phyloP scores from a whole-genome alignment of 768 basidiomycete species.

The Myochromella boudieri region DNA sequence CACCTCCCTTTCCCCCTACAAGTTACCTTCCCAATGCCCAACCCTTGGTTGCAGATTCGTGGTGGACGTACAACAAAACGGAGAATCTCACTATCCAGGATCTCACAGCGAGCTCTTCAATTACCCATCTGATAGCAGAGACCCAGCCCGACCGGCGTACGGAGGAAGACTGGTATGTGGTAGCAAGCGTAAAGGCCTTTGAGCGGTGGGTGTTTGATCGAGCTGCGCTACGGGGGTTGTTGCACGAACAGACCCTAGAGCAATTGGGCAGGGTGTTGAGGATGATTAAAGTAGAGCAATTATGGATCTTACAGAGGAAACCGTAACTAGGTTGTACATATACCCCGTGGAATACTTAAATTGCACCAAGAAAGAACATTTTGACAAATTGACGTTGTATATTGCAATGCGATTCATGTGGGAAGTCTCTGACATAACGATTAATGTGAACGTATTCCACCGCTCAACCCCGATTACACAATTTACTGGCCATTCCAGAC shows the following conservation, averaged over 20 bases:
- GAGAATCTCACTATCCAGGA: conserved; percentile 52
- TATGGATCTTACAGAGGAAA: conserved; percentile 51
- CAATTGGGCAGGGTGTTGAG: conserved; percentile 27
- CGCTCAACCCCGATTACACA: too few relatives aligned
- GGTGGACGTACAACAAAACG: conserved; percentile 83
- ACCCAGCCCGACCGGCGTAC: conserved; percentile 24
- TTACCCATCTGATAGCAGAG: conserved; percentile 71
- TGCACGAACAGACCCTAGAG: conserved; percentile 17
- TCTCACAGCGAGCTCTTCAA: conserved; percentile 34
- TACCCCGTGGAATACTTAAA: too few relatives aligned
- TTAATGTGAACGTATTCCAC: too few relatives aligned
- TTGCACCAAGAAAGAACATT: too few relatives aligned
- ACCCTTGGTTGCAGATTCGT: conserved; percentile 10
- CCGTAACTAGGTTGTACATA: too few relatives aligned
- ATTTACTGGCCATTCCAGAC: too few relatives aligned
- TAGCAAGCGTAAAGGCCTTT: conserved; percentile 34
- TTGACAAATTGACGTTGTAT: too few relatives aligned
- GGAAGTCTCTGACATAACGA: too few relatives aligned
- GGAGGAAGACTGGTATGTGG: conserved; percentile 38
- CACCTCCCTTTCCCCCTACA: conserved; percentile 48
- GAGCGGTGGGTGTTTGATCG: conserved; percentile 30
- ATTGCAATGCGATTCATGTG: too few relatives aligned
- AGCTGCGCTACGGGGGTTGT: conserved; percentile 19
- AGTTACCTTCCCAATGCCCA: conserved; percentile 12
- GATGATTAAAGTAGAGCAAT: conserved; percentile 37